Conservation (phyloP, 23 red algal species). For the Gracilaria gracilis region DNA sequence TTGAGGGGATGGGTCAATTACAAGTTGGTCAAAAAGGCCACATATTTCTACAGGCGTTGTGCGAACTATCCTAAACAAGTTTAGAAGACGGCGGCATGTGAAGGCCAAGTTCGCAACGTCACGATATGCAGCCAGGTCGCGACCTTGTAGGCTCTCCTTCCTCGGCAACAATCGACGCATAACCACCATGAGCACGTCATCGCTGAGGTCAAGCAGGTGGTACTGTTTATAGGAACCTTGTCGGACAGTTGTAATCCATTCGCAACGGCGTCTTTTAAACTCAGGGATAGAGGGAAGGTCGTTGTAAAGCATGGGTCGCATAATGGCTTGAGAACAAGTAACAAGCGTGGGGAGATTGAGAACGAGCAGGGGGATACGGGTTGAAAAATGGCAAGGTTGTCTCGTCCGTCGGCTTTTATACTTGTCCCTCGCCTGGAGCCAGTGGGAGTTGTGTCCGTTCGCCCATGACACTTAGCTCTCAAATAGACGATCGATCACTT, state of each 20-base stretch:
- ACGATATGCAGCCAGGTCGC: conserved; percentile 17
- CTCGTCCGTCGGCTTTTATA: background rate
- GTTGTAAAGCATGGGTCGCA: background rate
- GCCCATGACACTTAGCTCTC: background rate
- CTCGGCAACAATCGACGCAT: conserved; percentile 8
- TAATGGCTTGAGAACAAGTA: too few relatives aligned
- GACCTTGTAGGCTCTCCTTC: background rate
- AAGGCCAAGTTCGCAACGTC: conserved; percentile 34
- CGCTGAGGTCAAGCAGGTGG: conserved; percentile 20
- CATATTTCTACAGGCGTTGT: background rate
- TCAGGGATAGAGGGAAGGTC: background rate
- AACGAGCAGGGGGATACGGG: background rate
- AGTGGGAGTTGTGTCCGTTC: background rate
- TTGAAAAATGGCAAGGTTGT: background rate
- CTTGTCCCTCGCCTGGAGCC: background rate
- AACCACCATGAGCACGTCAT: conserved; percentile 14
- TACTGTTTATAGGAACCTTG: conserved; percentile 3
- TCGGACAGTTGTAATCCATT: background rate
- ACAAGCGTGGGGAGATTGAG: too few relatives aligned
- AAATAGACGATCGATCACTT: background rate
- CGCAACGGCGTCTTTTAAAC: conserved; percentile 13
- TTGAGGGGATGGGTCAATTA: background rate
- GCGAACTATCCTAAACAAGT: conserved; percentile 24
- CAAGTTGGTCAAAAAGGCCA: conserved; percentile 26
- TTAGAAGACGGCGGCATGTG: conserved; percentile 15